A percentile compares a stretch with the other conserved stretches of the same genome.
phyloP scores from a whole-genome alignment of 352 stramenopile genomes.

The Phytophthora fragariaefolia region DNA sequence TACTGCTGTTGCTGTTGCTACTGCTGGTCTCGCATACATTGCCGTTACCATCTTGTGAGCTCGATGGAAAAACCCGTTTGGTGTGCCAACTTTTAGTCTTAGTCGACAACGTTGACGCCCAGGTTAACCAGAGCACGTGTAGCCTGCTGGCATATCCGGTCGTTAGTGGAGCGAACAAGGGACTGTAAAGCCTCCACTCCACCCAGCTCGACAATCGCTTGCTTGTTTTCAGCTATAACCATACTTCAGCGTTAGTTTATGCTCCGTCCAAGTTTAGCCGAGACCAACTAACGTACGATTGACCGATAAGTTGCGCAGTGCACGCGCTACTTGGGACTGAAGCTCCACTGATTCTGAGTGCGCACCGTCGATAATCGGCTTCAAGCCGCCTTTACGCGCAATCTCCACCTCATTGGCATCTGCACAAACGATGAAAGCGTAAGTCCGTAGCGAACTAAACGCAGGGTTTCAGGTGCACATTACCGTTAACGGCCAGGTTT shows the following conservation, averaged over 20 bases:
- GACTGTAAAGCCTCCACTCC: conserved; percentile 84
- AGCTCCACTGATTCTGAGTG: conserved; percentile 85
- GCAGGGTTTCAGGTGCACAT: not conserved
- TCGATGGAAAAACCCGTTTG: conserved; percentile 2
- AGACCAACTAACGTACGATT: conserved; percentile 87
- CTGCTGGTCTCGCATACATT: conserved; percentile 16
- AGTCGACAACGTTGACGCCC: conserved; percentile 86
- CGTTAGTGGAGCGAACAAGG: conserved; percentile 81
- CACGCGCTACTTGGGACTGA: conserved; percentile 88
- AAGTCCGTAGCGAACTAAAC: conserved; percentile 3
- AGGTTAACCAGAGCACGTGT: conserved; percentile 89
- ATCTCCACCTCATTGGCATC: conserved; percentile 94
- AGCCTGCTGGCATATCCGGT: conserved; percentile 91
- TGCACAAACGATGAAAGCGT: conserved; percentile 30
- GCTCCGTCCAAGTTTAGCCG: too few species aligned
- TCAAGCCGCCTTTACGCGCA: conserved; percentile 85
- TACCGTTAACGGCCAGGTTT: conserved; percentile 95
- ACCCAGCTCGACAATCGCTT: conserved; percentile 84
- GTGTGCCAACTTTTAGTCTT: conserved; percentile 8
- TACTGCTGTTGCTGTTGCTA: conserved; percentile 3
- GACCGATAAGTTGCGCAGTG: conserved; percentile 94
- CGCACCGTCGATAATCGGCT: conserved; percentile 90
- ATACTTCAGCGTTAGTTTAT: conserved; percentile 5
- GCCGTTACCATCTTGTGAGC: not conserved
- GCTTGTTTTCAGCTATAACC: conserved; percentile 86